Percentiles rank a stretch among this genome's conserved stretches.
phyloP scores from a whole-genome alignment of 164 flowering plant genomes.

The Protea cynaroides region DNA sequence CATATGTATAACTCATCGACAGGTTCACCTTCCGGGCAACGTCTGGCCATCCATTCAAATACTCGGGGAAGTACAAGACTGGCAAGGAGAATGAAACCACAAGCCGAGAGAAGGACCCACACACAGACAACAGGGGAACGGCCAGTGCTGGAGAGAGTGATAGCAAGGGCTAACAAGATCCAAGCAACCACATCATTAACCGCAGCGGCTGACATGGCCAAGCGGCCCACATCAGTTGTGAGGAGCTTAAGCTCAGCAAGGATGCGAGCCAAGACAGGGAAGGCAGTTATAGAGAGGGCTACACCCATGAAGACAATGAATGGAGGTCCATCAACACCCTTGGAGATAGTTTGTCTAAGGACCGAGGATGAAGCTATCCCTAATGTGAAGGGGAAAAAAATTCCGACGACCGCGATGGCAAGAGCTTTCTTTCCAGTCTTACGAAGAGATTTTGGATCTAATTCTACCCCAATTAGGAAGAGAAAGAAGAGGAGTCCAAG shows the following conservation, averaged over 20 bases:
- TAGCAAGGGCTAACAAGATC: constrained; percentile 75
- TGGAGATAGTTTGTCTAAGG: constrained; percentile 47
- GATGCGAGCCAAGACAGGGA: constrained; percentile 81
- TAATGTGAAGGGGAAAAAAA: constrained; percentile 51
- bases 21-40: constrained; percentile 60
- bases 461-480: constrained; percentile 68
- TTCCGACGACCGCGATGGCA: constrained; percentile 62
- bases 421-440: constrained; percentile 58
- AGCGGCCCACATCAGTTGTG: constrained; percentile 72
- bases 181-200: constrained; percentile 80
- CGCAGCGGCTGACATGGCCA: constrained; percentile 93
- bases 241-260: constrained; percentile 75
- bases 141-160: constrained; percentile 53
- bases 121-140: constrained; percentile 44
- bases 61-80: constrained; percentile 31
- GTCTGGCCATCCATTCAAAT: constrained; percentile 47
- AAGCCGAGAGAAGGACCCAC: constrained; percentile 57
- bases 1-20: constrained; percentile 59
- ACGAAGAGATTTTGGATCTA: constrained; percentile 46
- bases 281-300: constrained; percentile 79
- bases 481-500: constrained; percentile 74
- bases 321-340: constrained; percentile 36
- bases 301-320: constrained; percentile 84
- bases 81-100: constrained; percentile 30
- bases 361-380: constrained; percentile 61